Conservation (phyloP, 345 rosid species). For the Litchi chinensis region DNA sequence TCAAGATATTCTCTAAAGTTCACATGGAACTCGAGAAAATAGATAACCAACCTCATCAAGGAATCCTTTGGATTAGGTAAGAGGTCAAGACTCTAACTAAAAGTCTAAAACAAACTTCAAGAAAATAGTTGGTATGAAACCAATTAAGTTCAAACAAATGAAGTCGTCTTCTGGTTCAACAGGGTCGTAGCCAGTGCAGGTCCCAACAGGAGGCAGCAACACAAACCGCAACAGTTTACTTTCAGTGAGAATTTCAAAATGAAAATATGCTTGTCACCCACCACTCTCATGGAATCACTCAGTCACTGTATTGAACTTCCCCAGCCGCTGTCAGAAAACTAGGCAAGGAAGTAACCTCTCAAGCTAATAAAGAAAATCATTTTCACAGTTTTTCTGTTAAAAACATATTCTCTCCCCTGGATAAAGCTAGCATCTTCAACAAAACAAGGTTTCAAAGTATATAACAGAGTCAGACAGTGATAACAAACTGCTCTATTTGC, state of each 20-base stretch:
- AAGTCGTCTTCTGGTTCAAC: background rate
- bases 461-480: background rate
- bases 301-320: background rate
- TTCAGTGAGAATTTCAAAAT: background rate
- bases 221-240: background rate
- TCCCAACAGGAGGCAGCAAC: slow-evolving; percentile 3
- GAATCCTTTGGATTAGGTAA: background rate
- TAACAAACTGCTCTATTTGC: background rate
- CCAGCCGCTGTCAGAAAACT: background rate
- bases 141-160: background rate
- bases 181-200: background rate
- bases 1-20: background rate
- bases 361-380: background rate
- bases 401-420: background rate
- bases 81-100: background rate
- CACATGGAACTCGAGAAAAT: background rate
- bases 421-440: background rate
- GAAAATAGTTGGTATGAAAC: background rate
- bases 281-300: background rate
- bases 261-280: background rate
- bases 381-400: background rate
- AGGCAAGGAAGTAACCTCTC: slow-evolving; percentile 1
- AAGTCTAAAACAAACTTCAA: background rate
- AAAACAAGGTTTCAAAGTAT: background rate
- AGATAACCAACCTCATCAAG: background rate